phyloP scores from a whole-genome alignment of 2,329 filamentous ascomycete species.

The Calonectria multiphialidica region DNA sequence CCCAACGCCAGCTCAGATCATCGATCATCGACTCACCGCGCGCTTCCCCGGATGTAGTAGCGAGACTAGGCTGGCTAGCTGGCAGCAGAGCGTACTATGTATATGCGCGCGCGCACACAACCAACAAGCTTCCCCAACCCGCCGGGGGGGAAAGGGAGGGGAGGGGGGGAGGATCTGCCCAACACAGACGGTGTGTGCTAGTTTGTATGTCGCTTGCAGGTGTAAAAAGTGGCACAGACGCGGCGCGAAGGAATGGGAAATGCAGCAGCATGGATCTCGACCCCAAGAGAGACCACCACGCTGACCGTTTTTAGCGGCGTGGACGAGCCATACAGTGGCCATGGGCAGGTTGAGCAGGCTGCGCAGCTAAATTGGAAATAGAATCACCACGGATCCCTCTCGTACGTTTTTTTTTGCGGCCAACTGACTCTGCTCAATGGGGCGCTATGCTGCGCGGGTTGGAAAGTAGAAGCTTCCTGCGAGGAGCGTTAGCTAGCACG shows the following conservation, averaged over 20 bases:
- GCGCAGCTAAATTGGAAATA: constrained; percentile 10
- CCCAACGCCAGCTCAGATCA: neutral
- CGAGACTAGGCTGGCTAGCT: neutral
- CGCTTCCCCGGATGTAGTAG: neutral
- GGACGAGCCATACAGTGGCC: constrained; percentile 20
- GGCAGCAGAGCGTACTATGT: neutral
- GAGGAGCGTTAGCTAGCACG: neutral
- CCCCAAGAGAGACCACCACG: constrained; percentile 21
- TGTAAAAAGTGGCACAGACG: constrained; percentile 30
- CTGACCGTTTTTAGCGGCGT: constrained; percentile 17
- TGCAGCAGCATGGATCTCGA: constrained; percentile 12
- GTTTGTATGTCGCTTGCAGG: constrained; percentile 15
- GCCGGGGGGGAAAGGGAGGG: neutral
- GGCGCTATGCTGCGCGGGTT: neutral
- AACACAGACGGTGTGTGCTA: neutral
- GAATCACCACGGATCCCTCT: neutral
- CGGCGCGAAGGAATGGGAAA: constrained; percentile 12
- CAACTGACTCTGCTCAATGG: neutral
- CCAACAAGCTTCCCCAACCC: constrained; percentile 1
- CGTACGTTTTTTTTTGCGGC: neutral
- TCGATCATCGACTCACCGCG: constrained; percentile 3
- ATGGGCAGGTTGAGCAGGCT: neutral
- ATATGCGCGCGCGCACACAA: neutral
- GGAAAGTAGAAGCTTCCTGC: neutral
- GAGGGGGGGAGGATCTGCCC: neutral